These are phyloP conservation scores for Sideroxylon spinosum DNA, from an alignment of 179 eudicot genomes.

Conservation along the genomic window DNA sequence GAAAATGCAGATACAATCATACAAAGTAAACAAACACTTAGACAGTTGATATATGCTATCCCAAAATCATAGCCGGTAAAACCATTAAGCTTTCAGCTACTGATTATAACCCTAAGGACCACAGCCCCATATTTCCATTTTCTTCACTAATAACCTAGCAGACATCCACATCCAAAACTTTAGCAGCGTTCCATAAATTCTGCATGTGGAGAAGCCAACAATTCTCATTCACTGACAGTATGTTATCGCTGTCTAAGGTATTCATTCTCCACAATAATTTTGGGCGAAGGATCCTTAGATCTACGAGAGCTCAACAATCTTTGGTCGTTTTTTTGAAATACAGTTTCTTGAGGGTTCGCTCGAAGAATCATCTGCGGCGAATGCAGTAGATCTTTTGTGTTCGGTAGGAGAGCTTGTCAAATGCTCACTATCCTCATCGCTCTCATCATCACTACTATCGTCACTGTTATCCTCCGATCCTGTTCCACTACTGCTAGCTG, in stretches of 20 bases:
- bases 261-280: background rate
- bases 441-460: constrained; percentile 33
- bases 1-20: too few relatives aligned
- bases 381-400: constrained; percentile 17
- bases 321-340: constrained; percentile 43
- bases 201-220: background rate
- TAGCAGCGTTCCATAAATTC: too few relatives aligned
- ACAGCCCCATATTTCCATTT: too few relatives aligned
- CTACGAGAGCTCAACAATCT: constrained; percentile 68
- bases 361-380: constrained; percentile 24
- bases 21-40: too few relatives aligned
- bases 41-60: too few relatives aligned
- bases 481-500: constrained; percentile 33
- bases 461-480: constrained; percentile 50
- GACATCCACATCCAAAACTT: too few relatives aligned
- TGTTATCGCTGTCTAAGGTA: background rate
- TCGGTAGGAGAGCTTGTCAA: constrained; percentile 18
- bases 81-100: too few relatives aligned
- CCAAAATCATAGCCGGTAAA: too few relatives aligned
- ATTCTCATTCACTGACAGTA: background rate
- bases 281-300: background rate
- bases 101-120: too few relatives aligned
- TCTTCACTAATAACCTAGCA: too few relatives aligned
- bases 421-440: constrained; percentile 19
- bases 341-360: constrained; percentile 19